Evolutionary conservation across 208 protist genomes (phyloP).

Genomic region (Acanthamoeba culbertsoni): DNA sequence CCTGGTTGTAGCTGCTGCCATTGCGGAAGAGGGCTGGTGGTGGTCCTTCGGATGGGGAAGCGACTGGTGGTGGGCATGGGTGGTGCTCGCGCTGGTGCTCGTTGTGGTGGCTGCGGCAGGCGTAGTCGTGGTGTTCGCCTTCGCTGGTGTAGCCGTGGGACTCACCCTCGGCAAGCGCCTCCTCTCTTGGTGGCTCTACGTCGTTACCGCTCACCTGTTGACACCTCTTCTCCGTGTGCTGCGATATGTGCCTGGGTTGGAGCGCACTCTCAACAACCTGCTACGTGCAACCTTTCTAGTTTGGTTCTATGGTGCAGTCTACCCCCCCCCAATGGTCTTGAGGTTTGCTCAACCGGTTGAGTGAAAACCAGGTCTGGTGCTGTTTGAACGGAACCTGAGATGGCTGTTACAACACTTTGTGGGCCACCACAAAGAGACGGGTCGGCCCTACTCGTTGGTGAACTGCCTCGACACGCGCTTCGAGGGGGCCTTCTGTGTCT

Average conservation of each 20-base stretch:
- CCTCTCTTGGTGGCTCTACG: constrained; percentile 3
- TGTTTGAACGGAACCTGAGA: not conserved
- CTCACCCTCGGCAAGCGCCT: not conserved
- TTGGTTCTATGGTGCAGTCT: not conserved
- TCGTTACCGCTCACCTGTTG: not conserved
- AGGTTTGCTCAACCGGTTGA: not conserved
- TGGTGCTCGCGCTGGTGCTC: not conserved
- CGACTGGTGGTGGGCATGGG: not conserved
- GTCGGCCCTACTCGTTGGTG: constrained; percentile 2
- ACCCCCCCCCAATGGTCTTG: not conserved
- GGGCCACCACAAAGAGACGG: not conserved
- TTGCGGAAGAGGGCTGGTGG: not conserved
- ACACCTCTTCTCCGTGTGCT: not conserved
- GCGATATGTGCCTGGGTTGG: not conserved
- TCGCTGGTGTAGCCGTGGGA: not conserved
- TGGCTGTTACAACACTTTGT: constrained; percentile 10
- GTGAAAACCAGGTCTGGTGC: not conserved
- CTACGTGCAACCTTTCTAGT: not conserved
- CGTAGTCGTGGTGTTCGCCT: not conserved
- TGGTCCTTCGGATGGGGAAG: not conserved
- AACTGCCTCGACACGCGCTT: constrained; percentile 16
- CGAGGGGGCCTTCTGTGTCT: not conserved
- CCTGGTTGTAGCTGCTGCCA: not conserved
- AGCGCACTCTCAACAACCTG: not conserved
- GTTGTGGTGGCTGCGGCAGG: not conserved